A percentile compares a stretch with the other conserved stretches of the same genome.
phyloP scores from a whole-genome alignment of 2,329 filamentous ascomycete genomes.

The Ilyonectria destructans region DNA sequence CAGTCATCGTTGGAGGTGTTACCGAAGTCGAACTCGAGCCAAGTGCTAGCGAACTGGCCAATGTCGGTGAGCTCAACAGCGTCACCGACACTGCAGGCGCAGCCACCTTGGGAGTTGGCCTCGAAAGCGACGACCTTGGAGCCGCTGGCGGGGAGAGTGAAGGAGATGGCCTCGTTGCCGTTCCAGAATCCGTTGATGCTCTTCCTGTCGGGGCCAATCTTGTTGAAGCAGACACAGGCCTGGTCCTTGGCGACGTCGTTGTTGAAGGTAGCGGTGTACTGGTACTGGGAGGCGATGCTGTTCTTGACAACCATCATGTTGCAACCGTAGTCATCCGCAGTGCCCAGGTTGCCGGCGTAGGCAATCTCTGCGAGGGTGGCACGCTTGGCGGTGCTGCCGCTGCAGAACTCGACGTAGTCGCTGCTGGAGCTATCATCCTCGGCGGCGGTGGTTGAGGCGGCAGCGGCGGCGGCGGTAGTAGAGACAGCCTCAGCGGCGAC shows the following conservation, averaged over 20 bases:
- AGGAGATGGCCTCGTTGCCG: conserved; percentile 58
- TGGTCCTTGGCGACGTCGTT: conserved; percentile 55
- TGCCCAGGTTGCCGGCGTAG: conserved; percentile 65
- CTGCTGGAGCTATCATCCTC: conserved; percentile 30
- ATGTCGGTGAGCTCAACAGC: conserved; percentile 53
- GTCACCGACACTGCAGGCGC: conserved; percentile 58
- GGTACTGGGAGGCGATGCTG: conserved; percentile 58
- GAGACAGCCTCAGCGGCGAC: conserved; percentile 35
- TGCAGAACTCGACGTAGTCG: conserved; percentile 55
- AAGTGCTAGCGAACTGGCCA: conserved; percentile 63
- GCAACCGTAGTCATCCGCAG: conserved; percentile 62
- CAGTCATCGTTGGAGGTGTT: conserved; percentile 63
- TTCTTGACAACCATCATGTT: conserved; percentile 65
- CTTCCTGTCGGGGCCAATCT: conserved; percentile 63
- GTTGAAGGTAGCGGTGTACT: conserved; percentile 62
- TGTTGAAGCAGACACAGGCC: conserved; percentile 66
- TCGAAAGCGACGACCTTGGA: conserved; percentile 63
- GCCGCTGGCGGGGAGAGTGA: conserved; percentile 58
- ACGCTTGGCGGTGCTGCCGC: conserved; percentile 60
- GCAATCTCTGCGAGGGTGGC: conserved; percentile 63
- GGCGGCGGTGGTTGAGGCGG: conserved; percentile 10
- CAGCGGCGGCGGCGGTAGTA: conserved; percentile 20
- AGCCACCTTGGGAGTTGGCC: conserved; percentile 65
- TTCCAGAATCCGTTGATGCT: conserved; percentile 66
- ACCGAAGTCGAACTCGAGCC: conserved; percentile 68